A percentile compares a stretch with the other conserved stretches of the same genome.
These are phyloP conservation scores for Coccinonectria pachysandricola DNA, from an alignment of 2,329 filamentous ascomycete species.

Conservation along the genomic window DNA sequence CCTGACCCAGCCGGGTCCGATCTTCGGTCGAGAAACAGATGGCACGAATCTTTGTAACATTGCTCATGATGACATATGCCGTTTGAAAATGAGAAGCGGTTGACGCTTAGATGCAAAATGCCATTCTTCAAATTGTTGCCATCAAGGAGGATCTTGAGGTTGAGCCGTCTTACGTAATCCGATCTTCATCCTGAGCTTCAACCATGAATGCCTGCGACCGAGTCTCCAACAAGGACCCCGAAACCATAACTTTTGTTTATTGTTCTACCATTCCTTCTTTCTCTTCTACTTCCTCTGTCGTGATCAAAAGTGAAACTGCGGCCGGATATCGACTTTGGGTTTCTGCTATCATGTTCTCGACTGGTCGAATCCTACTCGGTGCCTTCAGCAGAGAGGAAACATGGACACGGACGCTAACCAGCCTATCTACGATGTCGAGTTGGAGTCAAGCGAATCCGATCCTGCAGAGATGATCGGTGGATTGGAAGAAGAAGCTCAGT, in stretches of 20 bases:
- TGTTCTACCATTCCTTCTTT: too few relatives aligned
- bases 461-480: slow-evolving; percentile 6
- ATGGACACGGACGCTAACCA: slow-evolving; percentile 23
- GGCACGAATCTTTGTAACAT: slow-evolving; percentile 24
- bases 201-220: too few relatives aligned
- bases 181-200: too few relatives aligned
- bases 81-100: too few relatives aligned
- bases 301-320: too few relatives aligned
- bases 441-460: slow-evolving; percentile 5
- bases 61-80: slow-evolving; percentile 23
- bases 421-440: slow-evolving; percentile 7
- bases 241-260: too few relatives aligned
- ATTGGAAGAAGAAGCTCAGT: slow-evolving; percentile 1
- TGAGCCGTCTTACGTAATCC: too few relatives aligned
- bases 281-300: too few relatives aligned
- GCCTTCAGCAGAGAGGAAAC: slow-evolving; percentile 12
- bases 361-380: slow-evolving; percentile 9
- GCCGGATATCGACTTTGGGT: slow-evolving; percentile 3
- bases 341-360: slow-evolving; percentile 21
- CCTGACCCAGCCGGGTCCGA: slow-evolving; percentile 4
- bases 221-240: too few relatives aligned
- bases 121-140: too few relatives aligned
- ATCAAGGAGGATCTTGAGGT: too few relatives aligned
- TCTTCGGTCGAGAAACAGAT: slow-evolving; percentile 16
- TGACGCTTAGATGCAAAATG: background rate